Percentiles rank a stretch among this genome's conserved stretches.
phyloP scores from a whole-genome alignment of 2,329 filamentous ascomycete species.

The Rhinocladiella similis region DNA sequence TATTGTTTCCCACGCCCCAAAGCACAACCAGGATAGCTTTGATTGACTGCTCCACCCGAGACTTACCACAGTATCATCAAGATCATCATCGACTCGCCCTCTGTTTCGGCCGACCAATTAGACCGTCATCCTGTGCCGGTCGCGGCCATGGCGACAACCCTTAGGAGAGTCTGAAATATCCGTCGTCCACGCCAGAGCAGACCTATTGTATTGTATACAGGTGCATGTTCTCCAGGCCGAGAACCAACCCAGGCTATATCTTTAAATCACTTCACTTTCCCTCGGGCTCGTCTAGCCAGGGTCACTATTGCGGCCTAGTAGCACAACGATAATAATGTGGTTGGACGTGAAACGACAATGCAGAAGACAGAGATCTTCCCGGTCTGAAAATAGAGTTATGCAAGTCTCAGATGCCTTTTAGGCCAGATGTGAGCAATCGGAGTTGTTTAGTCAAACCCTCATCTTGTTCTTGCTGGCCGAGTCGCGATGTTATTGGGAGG shows the following conservation, averaged over 20 bases:
- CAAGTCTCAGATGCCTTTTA: conserved; percentile 14
- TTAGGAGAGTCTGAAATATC: background rate
- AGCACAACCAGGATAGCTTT: background rate
- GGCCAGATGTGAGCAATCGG: background rate
- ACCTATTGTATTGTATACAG: too few species aligned
- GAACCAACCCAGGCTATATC: too few species aligned
- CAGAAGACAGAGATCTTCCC: background rate
- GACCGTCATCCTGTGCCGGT: background rate
- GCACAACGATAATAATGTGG: too few species aligned
- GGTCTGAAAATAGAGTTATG: conserved; percentile 12
- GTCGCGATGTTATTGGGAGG: too few species aligned
- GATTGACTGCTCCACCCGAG: conserved; percentile 12
- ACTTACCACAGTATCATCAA: conserved; percentile 15
- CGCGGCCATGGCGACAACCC: background rate
- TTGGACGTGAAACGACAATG: background rate
- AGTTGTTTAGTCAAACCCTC: background rate
- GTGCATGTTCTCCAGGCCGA: too few species aligned
- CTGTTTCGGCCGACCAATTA: background rate
- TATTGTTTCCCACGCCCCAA: background rate
- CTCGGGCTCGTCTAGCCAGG: too few species aligned
- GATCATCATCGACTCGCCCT: conserved; percentile 6
- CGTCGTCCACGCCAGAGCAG: background rate
- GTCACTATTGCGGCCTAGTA: too few species aligned
- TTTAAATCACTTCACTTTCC: too few species aligned
- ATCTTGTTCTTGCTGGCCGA: background rate